Percentiles rank a stretch among this genome's conserved stretches.
These are phyloP conservation scores for Chlamydomonas reinhardtii DNA, from an alignment of 163 green algal species.

Conservation along the genomic window DNA sequence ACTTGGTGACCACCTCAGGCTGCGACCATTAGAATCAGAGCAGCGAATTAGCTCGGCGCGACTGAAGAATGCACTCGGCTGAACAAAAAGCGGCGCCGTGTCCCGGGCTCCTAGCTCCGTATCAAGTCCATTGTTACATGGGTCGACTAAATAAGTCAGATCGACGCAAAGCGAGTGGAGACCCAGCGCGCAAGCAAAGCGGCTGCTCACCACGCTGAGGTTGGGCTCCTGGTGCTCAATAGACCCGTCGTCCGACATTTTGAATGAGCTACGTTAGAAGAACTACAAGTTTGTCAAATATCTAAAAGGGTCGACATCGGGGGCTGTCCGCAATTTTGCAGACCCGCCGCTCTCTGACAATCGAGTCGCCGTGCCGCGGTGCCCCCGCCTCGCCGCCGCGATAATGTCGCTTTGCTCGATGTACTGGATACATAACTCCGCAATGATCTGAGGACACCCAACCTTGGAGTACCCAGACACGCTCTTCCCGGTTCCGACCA, in stretches of 20 bases:
- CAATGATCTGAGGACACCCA: too few species aligned
- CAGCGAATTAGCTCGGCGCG: not conserved
- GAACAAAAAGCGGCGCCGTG: not conserved
- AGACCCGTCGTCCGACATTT: constrained; percentile 49
- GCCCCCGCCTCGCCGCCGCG: too few species aligned
- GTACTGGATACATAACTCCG: too few species aligned
- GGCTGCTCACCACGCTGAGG: constrained; percentile 67
- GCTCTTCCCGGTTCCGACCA: too few species aligned
- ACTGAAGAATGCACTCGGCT: not conserved
- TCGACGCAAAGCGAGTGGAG: too few species aligned
- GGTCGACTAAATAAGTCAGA: not conserved
- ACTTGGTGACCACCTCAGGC: constrained; percentile 98
- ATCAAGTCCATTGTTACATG: too few species aligned
- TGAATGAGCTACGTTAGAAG: not conserved
- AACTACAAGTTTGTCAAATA: not conserved
- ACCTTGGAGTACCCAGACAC: too few species aligned
- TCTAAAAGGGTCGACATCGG: not conserved
- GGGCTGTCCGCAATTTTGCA: too few species aligned
- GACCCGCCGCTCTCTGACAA: too few species aligned
- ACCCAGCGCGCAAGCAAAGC: not conserved
- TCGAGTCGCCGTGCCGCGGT: too few species aligned
- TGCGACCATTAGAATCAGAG: constrained; percentile 51
- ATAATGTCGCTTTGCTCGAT: too few species aligned
- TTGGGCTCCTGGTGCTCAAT: constrained; percentile 70
- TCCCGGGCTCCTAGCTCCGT: too few species aligned